Base-by-base conservation (phyloP, 495 filamentous ascomycete species). In the Recurvomyces mirabilis region DNA sequence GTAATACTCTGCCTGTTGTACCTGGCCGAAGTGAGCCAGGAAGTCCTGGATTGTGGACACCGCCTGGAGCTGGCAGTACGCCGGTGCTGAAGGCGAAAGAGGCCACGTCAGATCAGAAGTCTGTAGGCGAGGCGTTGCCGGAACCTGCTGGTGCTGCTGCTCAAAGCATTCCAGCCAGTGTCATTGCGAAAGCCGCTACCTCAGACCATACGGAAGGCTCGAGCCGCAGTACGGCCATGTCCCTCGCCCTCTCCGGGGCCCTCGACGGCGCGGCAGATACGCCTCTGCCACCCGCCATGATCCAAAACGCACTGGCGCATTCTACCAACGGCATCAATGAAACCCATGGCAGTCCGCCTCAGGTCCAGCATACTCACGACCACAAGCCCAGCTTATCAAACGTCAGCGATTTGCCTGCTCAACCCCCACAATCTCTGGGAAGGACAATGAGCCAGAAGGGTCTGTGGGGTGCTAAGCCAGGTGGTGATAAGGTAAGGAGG, bases 31-130 rank as follows among this genome's bases (percentile, higher is more conserved):
- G 3, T 9, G 17, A 7, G 33, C 33, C 7, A 14, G n/a, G 33
- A 37, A 38, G 44, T 22, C 4, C 34, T 4, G 48, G 48, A 5
- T 19, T 51, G 36, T 51, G 48, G 48, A 51, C 41, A 20, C 36
- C 57, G 26, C 35, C 56, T n/a, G 38, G 42, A 21, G 35, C 9
- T 10, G 5, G 35, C 7, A 29, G 26, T n/a, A 29, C 26, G 7
- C 26, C 26, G 26, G 26, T 7, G 7, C 26, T 29, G 7, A 7
- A 29, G 26, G 26, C 26, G n/a, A n/a, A n/a, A n/a, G n/a, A n/a
- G n/a, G n/a, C n/a, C n/a, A n/a, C n/a, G n/a, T n/a, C n/a, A n/a
- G n/a, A n/a, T n/a, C n/a, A n/a, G n/a, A n/a, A n/a, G n/a, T n/a
- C n/a, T n/a, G n/a, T n/a, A n/a, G n/a, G n/a, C n/a, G n/a, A n/a